Evolutionary conservation across 345 rosid species (phyloP), one percentile per base, ranked within the genome.

Genomic region (Pseudoturritis turrita): DNA sequence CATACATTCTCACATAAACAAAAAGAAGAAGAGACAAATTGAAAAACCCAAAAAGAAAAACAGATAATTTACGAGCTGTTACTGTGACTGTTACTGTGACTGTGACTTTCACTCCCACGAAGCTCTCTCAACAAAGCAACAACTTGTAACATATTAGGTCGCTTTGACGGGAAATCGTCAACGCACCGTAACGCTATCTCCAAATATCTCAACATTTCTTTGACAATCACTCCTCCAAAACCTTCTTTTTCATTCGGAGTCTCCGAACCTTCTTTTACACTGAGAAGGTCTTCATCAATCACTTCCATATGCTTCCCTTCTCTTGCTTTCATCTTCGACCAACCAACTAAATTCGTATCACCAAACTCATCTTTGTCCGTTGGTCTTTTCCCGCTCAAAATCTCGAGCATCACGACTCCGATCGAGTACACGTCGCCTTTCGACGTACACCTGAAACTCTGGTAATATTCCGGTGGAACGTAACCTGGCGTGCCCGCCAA

Each of bases 401-500:
- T 87, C 80, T 94, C 98, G 11, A 94, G 65, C 46, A 94, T 84
- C 9, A 90, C 97, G 0, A 94, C 98, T 52, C 98, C 98, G 9
- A 90, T 76, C 0, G 98, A 94, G 72, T 94, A 94, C 43, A 94
- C 97, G 17, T 94, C 98, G 5, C 98, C 98, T 81, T 83, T 94
- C 8, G 97, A 86, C 0, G 97, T 94, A 84, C 98, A 94, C 45
- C 98, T 65, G 71, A 94, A 94, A 81, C 98, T 94, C 64, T 94
- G 98, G 82, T 94, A 93, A 73, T 93, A 93, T 55, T 93, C 98
- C 0, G 98, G 97, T 0, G 98, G 98, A 8, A 94, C 97, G 31
- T 94, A 94, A 10, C 98, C 98, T 0, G 98, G 98, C 2, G 98
- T 94, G 17, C 98, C 98, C 0, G 98, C 97, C 15, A 94, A 86